Evolutionary conservation across 2,329 filamentous ascomycete genomes (phyloP).

Genomic region (Aplosporella prunicola): DNA sequence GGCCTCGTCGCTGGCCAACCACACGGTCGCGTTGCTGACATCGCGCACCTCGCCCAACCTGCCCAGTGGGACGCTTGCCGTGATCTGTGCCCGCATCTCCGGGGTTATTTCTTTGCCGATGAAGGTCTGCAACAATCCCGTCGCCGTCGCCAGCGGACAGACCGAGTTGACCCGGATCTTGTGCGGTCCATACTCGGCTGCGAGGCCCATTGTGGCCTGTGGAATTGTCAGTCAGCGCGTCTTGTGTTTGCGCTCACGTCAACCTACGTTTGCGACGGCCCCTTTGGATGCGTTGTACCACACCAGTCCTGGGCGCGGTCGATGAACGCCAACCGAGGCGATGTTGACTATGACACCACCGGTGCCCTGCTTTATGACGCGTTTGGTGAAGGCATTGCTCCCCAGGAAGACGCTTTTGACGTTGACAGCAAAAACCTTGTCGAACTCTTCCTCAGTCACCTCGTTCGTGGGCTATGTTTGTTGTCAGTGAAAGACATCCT

Average conservation of each 20-base stretch:
- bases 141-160: conserved; percentile 59
- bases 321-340: conserved; percentile 53
- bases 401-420: conserved; percentile 58
- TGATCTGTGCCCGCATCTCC: conserved; percentile 42
- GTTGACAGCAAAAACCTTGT: conserved; percentile 58
- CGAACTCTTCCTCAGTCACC: conserved; percentile 58
- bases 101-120: conserved; percentile 54
- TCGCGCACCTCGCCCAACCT: conserved; percentile 52
- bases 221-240: neutral
- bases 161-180: conserved; percentile 66
- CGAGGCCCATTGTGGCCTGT: conserved; percentile 53
- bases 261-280: conserved; percentile 48
- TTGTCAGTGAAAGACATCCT: neutral
- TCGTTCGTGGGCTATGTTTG: conserved; percentile 42
- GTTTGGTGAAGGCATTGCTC: conserved; percentile 49
- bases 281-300: conserved; percentile 66
- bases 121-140: conserved; percentile 51
- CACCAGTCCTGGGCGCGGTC: conserved; percentile 53
- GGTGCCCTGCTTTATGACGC: conserved; percentile 48
- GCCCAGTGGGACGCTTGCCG: conserved; percentile 49
- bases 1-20: conserved; percentile 49
- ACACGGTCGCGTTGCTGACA: conserved; percentile 48
- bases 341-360: conserved; percentile 57
- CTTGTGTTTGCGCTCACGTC: neutral
- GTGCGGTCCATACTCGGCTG: conserved; percentile 62